Conservation (phyloP, 768 basidiomycete genomes). For the Calvatia gigantea region DNA sequence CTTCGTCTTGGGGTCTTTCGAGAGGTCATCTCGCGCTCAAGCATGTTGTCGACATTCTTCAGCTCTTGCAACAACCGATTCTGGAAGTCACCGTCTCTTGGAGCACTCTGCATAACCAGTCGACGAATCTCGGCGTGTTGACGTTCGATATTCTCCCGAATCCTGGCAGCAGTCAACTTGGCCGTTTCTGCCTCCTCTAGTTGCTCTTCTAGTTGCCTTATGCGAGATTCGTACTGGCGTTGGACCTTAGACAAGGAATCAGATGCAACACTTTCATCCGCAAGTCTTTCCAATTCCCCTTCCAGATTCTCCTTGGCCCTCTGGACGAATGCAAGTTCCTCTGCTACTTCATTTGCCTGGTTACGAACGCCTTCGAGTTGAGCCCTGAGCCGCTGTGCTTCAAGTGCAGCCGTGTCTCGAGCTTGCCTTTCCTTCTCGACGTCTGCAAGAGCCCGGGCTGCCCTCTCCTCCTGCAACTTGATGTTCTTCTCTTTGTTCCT, state of each 20-base stretch:
- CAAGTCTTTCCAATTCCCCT: slow-evolving; percentile 61
- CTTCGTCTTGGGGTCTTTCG: slow-evolving; percentile 32
- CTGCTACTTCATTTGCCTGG: slow-evolving; percentile 53
- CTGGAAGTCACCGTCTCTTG: slow-evolving; percentile 61
- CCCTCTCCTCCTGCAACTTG: slow-evolving; percentile 59
- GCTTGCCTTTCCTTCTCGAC: slow-evolving; percentile 66
- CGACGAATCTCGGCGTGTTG: slow-evolving; percentile 72
- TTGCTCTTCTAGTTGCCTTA: slow-evolving; percentile 59
- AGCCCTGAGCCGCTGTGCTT: slow-evolving; percentile 53
- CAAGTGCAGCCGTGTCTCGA: slow-evolving; percentile 63
- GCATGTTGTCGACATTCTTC: slow-evolving; percentile 54
- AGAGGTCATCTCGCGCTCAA: slow-evolving; percentile 46
- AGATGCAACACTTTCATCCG: slow-evolving; percentile 52
- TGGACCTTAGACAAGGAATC: slow-evolving; percentile 57
- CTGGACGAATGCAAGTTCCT: slow-evolving; percentile 50
- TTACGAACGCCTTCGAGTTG: slow-evolving; percentile 55
- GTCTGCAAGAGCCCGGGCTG: slow-evolving; percentile 49
- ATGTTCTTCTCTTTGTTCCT: slow-evolving; percentile 67
- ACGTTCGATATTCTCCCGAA: slow-evolving; percentile 59
- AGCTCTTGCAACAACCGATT: slow-evolving; percentile 60
- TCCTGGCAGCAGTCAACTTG: slow-evolving; percentile 45
- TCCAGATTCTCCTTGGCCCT: slow-evolving; percentile 67
- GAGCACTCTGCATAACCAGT: slow-evolving; percentile 54
- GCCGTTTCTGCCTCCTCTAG: slow-evolving; percentile 54
- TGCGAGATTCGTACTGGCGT: slow-evolving; percentile 60